Conservation (phyloP, 1,284 basidiomycete genomes). For the Mycosarcoma mackinlayi region DNA sequence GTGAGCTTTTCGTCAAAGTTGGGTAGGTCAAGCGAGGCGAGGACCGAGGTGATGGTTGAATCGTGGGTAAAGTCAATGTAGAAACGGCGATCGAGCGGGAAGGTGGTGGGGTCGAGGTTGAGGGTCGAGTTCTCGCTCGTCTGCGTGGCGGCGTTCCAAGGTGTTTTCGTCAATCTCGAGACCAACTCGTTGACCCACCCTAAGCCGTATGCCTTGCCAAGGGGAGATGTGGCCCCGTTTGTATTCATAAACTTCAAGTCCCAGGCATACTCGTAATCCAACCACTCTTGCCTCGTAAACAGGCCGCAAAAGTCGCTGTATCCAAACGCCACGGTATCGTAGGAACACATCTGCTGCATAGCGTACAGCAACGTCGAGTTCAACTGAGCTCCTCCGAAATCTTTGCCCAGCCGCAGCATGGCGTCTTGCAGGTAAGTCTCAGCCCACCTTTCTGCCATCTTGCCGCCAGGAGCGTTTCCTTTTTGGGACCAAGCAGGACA, state of each 20-base stretch:
- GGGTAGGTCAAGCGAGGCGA: conserved; percentile 52
- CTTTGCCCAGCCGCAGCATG: conserved; percentile 45
- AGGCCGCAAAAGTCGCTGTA: conserved; percentile 89
- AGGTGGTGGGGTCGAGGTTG: conserved; percentile 48
- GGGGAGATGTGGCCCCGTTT: conserved; percentile 82
- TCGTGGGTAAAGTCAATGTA: conserved; percentile 68
- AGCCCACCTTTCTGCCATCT: conserved; percentile 50
- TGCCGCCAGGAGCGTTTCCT: conserved; percentile 20
- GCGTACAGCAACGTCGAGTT: conserved; percentile 45
- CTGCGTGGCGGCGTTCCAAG: conserved; percentile 47
- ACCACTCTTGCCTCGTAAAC: conserved; percentile 89
- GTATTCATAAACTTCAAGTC: conserved; percentile 72
- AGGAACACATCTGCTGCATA: conserved; percentile 66
- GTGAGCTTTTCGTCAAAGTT: conserved; percentile 36
- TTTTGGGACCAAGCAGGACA: conserved; percentile 39
- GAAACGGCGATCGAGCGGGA: conserved; percentile 60
- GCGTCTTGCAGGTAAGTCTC: conserved; percentile 61
- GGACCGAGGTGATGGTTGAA: conserved; percentile 57
- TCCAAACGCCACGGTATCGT: conserved; percentile 82
- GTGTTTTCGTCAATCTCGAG: conserved; percentile 42
- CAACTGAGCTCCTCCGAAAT: conserved; percentile 47
- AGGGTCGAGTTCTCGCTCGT: conserved; percentile 65
- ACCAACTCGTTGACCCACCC: conserved; percentile 76
- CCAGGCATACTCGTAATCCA: conserved; percentile 82
- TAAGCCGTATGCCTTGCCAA: conserved; percentile 81